Conservation (phyloP, 2,329 filamentous ascomycete species). For the Lomentospora prolificans region DNA sequence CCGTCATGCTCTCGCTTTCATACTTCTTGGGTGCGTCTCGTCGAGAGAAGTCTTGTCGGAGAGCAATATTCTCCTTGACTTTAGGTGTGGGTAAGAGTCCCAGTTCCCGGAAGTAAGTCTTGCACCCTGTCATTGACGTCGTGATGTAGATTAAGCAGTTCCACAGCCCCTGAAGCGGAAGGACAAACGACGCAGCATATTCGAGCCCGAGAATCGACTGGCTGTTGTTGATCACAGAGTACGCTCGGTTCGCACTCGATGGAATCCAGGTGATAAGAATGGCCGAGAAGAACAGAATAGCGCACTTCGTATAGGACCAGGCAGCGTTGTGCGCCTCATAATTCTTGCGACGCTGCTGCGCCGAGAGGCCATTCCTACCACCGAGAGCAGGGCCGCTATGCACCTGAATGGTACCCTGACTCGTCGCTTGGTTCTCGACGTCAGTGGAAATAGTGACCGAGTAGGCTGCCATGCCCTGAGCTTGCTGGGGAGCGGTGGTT, state of each 20-base stretch:
- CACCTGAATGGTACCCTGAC: neutral
- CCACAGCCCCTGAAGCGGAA: slow-evolving; percentile 71
- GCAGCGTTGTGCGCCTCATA: slow-evolving; percentile 46
- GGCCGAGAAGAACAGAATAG: slow-evolving; percentile 55
- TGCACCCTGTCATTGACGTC: slow-evolving; percentile 51
- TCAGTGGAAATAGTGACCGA: slow-evolving; percentile 40
- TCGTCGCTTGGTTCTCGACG: neutral
- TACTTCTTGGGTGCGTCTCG: slow-evolving; percentile 20
- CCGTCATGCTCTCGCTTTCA: slow-evolving; percentile 42
- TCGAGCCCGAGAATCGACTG: slow-evolving; percentile 45
- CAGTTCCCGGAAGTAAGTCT: slow-evolving; percentile 15
- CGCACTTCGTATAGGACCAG: slow-evolving; percentile 55
- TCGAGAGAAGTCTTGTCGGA: slow-evolving; percentile 10
- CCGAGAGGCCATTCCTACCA: neutral
- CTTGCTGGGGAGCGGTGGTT: slow-evolving; percentile 5
- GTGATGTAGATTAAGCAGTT: slow-evolving; percentile 62
- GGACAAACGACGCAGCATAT: slow-evolving; percentile 56
- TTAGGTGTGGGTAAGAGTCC: slow-evolving; percentile 3
- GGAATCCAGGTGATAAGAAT: slow-evolving; percentile 61
- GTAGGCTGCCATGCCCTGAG: slow-evolving; percentile 24
- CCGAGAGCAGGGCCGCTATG: neutral
- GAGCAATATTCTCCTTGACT: slow-evolving; percentile 8
- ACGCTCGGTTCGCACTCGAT: slow-evolving; percentile 62
- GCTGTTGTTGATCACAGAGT: slow-evolving; percentile 45
- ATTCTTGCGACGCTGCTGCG: slow-evolving; percentile 16